Evolutionary conservation across 805 yeast species (phyloP).

Genomic region (Myxozyma vanderwaltii): DNA sequence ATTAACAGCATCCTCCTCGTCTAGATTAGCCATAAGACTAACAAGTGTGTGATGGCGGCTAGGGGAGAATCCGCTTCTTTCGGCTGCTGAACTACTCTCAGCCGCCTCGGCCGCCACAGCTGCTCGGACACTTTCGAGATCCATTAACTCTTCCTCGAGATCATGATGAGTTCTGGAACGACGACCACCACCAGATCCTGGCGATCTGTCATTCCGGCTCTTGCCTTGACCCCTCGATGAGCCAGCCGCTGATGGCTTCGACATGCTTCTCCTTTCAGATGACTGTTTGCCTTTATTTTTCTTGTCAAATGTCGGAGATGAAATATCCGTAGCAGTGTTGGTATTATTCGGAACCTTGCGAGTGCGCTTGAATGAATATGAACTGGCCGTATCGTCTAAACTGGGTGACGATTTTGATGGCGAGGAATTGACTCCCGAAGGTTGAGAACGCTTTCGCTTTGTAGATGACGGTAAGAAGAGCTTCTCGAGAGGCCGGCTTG

Average conservation of each 20-base stretch:
- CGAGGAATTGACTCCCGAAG: background rate
- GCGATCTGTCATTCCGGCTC: constrained; percentile 6
- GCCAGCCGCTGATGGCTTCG: background rate
- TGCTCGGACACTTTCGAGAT: constrained; percentile 15
- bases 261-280: background rate
- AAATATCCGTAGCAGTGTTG: background rate
- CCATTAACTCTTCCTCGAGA: constrained; percentile 27
- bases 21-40: constrained; percentile 16
- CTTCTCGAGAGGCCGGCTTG: constrained; percentile 3
- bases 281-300: background rate
- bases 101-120: constrained; percentile 23
- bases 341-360: constrained; percentile 4
- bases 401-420: constrained; percentile 7
- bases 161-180: constrained; percentile 22
- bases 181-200: constrained; percentile 11
- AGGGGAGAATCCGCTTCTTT: background rate
- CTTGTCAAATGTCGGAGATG: background rate
- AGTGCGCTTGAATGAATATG: constrained; percentile 3
- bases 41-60: constrained; percentile 9
- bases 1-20: constrained; percentile 28
- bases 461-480: constrained; percentile 1
- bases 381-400: background rate
- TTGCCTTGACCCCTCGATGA: background rate
- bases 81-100: background rate
- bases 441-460: constrained; percentile 13